phyloP scores from a whole-genome alignment of 306 rosid genomes.

The Potentilla sterilis region DNA sequence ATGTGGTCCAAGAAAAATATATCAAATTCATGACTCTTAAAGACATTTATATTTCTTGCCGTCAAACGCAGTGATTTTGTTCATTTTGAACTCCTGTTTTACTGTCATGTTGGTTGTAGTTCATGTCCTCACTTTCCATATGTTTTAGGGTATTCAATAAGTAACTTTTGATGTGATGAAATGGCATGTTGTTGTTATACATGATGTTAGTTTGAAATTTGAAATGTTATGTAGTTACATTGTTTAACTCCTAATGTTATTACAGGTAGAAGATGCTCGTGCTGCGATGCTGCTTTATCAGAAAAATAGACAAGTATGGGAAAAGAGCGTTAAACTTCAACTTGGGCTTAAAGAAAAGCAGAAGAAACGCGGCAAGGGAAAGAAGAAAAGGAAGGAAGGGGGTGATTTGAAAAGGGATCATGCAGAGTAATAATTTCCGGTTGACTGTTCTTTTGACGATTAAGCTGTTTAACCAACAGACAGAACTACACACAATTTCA shows the following conservation, averaged over 20 bases:
- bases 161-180: neutral
- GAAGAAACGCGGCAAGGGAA: constrained; percentile 58
- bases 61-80: neutral
- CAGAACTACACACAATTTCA: neutral
- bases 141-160: neutral
- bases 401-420: constrained; percentile 24
- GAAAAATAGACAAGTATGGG: constrained; percentile 74
- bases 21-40: neutral
- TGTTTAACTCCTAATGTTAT: neutral
- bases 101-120: neutral
- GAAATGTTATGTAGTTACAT: neutral
- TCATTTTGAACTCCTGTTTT: neutral
- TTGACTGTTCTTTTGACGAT: neutral
- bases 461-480: neutral
- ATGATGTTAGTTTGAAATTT: constrained; percentile 1
- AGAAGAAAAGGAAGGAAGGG: constrained; percentile 52
- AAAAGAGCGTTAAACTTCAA: constrained; percentile 60
- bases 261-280: constrained; percentile 84
- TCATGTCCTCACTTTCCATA: neutral
- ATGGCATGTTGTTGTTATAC: neutral
- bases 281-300: constrained; percentile 94
- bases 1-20: neutral
- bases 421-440: constrained; percentile 16
- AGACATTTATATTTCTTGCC: neutral
- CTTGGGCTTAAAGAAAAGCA: constrained; percentile 55